Evolutionary conservation across 1,284 basidiomycete species (phyloP), one percentile per base, ranked within the genome.

Genomic region (Calocybe gambosa): DNA sequence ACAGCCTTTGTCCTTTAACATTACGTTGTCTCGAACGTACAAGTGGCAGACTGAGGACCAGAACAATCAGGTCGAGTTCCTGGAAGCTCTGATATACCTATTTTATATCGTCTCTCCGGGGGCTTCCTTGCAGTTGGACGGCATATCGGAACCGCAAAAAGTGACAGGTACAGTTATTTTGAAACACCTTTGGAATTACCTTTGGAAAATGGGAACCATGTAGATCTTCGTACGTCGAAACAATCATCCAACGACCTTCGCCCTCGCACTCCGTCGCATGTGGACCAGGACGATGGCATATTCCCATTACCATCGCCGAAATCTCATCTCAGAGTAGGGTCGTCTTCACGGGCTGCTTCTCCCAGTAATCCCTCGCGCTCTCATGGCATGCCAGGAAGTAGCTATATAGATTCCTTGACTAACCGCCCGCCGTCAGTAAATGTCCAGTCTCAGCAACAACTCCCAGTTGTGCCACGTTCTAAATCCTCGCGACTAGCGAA

Each of bases 21-120:
- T 96, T 47, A 87, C 87, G 1, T 77, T 96, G 51, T 82, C 86
- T 12, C 80, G 92, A 62, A 83, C 88, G 15, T 96, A 96, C 67
- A 76, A 73, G 58, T 96, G 92, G 91, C 77, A 84, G 58, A 89
- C 90, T 0, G 92, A 93, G 60, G 76, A 77, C 44, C 62, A 77
- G 28, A 62, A 63, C 12, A 89, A 94, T 53, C 91, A 93, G 61
- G 60, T 70, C 5, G 67, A 68, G 10, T 96, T 96, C 62, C 64
- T 95, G 38, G 73, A 76, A 33, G 72, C 83, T 0, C 55, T 86
- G 29, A 69, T 91, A 48, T 73, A 80, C 46, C 74, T 91, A n/a
- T 93, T 85, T 63, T 74, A 76, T 37, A 68, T 71, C 26, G 72
- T 85, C 26, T 74, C 80, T 13, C 72, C 73, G 29, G 73, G 74